Base-by-base conservation (phyloP, 202 grass and related monocot species). In the Schoenoplectus triqueter region DNA sequence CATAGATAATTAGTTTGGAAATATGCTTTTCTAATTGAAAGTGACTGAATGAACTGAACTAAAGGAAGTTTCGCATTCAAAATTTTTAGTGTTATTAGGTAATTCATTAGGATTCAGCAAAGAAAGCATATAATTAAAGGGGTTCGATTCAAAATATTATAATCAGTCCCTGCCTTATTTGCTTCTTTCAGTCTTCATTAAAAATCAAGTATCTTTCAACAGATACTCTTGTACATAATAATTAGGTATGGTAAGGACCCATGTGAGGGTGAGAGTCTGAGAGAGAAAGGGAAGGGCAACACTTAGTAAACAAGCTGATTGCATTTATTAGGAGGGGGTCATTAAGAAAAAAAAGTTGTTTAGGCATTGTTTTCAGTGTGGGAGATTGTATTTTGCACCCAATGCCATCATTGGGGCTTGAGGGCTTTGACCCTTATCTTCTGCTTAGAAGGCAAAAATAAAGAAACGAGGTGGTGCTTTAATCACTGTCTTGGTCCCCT, bases 291-390 rank as follows among this genome's bases (percentile, higher is more conserved):
- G 51, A 17, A 39, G 50, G 54, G 51, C 42, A 41, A 77, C 54
- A 59, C 13, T 78, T 78, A 57, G 51, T 46, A 77, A 31, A 78
- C 74, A 76, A 56, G 18, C 50, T 76, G 50, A 20, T 55, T 54
- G 49, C 72, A 76, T 76, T 10, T 56, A 31, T 76, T 39, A 13
- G 31, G 20, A 76, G 7, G 31, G 31, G 50, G 5, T 4, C 41
- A 20, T 45, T 19, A 18, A 6, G 49, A 20, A 48, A 20, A 48
- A 45, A 50, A 7, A 50, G 20, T 9, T 72, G 15, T 19, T 49
- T 49, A 72, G 45, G 15, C 31, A 68, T 9, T 31, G 31, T 9
- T 68, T 41, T 0, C 5, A 11, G 17, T 45, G n/a, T 46, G 47
- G 1, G n/a, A 31, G 45, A 15, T 71, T 14, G 6, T 72, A 48